These are phyloP conservation scores for Lotmaria passim DNA, from an alignment of 208 protist genomes.

Conservation along the genomic window DNA sequence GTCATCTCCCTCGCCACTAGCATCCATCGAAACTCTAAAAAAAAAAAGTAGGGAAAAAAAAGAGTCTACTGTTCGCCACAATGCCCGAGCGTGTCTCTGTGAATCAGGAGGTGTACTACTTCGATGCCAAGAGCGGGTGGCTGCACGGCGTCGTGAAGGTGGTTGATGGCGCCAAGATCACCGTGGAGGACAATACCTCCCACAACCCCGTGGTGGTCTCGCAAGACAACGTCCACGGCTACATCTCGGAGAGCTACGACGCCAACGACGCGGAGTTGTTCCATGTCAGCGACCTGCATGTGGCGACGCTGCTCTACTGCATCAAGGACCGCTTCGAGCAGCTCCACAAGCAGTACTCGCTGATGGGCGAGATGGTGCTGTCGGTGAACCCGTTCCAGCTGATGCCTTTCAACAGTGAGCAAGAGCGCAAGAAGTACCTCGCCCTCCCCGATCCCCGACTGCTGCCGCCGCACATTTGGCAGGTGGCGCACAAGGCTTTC, in stretches of 20 bases:
- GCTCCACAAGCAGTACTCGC: slow-evolving; percentile 83
- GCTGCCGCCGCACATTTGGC: slow-evolving; percentile 91
- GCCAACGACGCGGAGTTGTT: slow-evolving; percentile 76
- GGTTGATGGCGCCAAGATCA: slow-evolving; percentile 55
- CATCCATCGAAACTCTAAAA: too few species aligned
- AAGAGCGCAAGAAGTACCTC: slow-evolving; percentile 81
- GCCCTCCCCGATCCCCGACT: slow-evolving; percentile 50
- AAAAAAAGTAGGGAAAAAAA: background rate
- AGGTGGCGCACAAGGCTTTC: slow-evolving; percentile 88
- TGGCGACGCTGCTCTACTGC: slow-evolving; percentile 89
- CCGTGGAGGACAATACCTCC: slow-evolving; percentile 48
- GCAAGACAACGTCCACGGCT: slow-evolving; percentile 63
- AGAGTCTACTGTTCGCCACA: background rate
- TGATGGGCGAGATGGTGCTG: slow-evolving; percentile 94
- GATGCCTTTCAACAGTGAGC: slow-evolving; percentile 82
- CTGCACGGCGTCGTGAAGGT: slow-evolving; percentile 55
- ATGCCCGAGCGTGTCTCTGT: slow-evolving; percentile 75
- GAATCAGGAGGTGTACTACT: slow-evolving; percentile 83
- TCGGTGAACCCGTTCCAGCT: slow-evolving; percentile 93
- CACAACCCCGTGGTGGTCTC: slow-evolving; percentile 38
- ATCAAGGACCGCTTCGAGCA: slow-evolving; percentile 89
- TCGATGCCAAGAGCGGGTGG: slow-evolving; percentile 78
- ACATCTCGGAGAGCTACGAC: slow-evolving; percentile 83
- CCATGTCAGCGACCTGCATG: slow-evolving; percentile 90
- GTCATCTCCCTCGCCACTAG: too few species aligned